Evolutionary conservation across 106 monocot genomes (phyloP), one percentile per base, ranked within the genome.

Genomic region (Phalaenopsis equestris): DNA sequence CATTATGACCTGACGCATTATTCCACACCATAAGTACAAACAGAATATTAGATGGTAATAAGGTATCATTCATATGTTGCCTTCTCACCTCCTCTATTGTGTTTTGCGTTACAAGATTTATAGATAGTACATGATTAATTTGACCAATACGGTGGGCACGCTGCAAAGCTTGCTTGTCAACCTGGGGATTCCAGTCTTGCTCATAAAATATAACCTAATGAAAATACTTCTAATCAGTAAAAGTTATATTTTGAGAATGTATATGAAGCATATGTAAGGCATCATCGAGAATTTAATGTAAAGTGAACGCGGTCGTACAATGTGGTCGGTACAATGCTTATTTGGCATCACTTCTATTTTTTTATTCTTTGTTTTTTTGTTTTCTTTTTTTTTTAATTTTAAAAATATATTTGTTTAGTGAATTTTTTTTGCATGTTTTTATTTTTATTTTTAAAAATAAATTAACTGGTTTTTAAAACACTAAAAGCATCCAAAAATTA

Each of bases 111-210:
- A 99, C 93, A 24, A 99, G 78, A 95, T 93, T 94, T 84, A 99
- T 91, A 37, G 91, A 89, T 24, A 99, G 79, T 23, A 99, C 94
- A 87, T 93, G 88, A 78, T 91, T 94, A 82, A 86, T 84, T 90
- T 99, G 98, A 79, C 98, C 98, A 86, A 99, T 99, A 55, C 98
- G 98, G 80, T 95, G 98, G 16, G 98, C 87, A 56, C 94, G 94
- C 80, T 99, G 98, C 83, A 99, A 83, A 76, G 98, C 98, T 79
- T 99, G 98, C 75, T 93, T 94, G 80, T 99, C 98, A 43, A 91
- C 94, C 76, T 99, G 94, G 18, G 98, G 98, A 84, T 99, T 99
- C 98, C 98, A 99, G 84, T 99, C 94, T 95, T 99, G 98, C 79
- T 99, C 98, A 83, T 93, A 99, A 85, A 99, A 99, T 75, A 99